Base-by-base conservation (phyloP, 1,139 yeast species). In the Debaryomyces sp. region DNA sequence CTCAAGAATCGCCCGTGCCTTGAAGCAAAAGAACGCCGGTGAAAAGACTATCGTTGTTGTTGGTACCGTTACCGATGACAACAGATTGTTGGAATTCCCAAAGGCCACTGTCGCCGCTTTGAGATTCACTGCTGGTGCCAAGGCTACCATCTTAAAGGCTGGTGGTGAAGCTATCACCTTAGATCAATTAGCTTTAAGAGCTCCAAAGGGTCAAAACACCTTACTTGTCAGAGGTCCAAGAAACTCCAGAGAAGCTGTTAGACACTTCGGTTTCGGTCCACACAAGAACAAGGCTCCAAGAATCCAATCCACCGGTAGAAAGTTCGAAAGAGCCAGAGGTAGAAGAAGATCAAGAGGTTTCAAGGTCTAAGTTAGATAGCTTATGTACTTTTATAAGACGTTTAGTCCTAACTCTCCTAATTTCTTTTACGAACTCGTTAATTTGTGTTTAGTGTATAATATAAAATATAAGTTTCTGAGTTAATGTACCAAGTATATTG, bases 241-340 rank as follows among this genome's bases (percentile, higher is more conserved):
- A 88, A 84, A 81, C 81, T 73, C 96, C 78, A 90, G 99, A 85
- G 98, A 94, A 84, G 97, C 99, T 69, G 98, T 90, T 70, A 90
- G 98, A 85, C 99, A 94, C 89, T 95, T 95, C 75, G 99, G 99
- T 79, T 76, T 94, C 80, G 99, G 99, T 82, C 99, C 99, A 72
- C 98, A 95, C 96, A 89, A 89, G 86, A 82, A 85, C 82, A 95
- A 94, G 89, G 99, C 98, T 71, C 99, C 99, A 81, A 91, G 96
- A 85, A 87, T 94, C 78, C 72, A 81, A 73, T 92, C 98, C 62
- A 91, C 84, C 80, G 99, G 99, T 77, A 94, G 98, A 86, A 95
- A 94, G 84, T 94, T 94, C 85, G 99, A 95, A 87, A 90, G 95
- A 81, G 99, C 97, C 71, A 94, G 99, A 89, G 99, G 99, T 87